These are phyloP conservation scores for Ilyonectria destructans DNA, from an alignment of 2,329 filamentous ascomycete genomes.

Conservation along the genomic window DNA sequence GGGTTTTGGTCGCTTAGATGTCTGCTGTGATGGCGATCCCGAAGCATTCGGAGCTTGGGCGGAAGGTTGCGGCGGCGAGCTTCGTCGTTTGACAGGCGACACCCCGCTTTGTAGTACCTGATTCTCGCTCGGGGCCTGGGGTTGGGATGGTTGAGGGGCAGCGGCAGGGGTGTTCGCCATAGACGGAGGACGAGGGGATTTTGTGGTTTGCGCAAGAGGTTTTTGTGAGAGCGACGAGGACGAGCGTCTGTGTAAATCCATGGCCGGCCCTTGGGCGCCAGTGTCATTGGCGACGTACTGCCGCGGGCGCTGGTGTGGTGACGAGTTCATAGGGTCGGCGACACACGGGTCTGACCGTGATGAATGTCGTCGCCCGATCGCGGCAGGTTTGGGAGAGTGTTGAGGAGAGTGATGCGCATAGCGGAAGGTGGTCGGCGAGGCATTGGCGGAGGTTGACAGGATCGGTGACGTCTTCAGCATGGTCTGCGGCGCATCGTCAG, in stretches of 20 bases:
- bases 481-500: conserved; percentile 66
- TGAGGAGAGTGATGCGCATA: conserved; percentile 52
- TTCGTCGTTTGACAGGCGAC: conserved; percentile 56
- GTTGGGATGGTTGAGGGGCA: conserved; percentile 38
- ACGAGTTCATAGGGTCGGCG: conserved; percentile 47
- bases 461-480: conserved; percentile 75
- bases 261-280: conserved; percentile 40
- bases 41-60: conserved; percentile 49
- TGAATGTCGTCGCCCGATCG: conserved; percentile 48
- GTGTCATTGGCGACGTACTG: conserved; percentile 46
- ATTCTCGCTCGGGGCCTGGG: conserved; percentile 33
- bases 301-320: conserved; percentile 45
- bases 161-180: conserved; percentile 32
- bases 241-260: conserved; percentile 38
- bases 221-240: conserved; percentile 45
- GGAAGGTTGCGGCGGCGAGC: conserved; percentile 47
- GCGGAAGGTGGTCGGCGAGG: conserved; percentile 66
- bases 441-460: conserved; percentile 66
- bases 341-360: conserved; percentile 44
- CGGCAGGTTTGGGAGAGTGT: conserved; percentile 45
- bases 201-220: conserved; percentile 36
- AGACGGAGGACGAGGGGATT: conserved; percentile 41
- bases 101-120: conserved; percentile 43
- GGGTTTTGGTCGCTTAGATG: conserved; percentile 69
- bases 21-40: conserved; percentile 49